Conservation (phyloP, 331 rosid genomes). For the Quercus lobata region DNA sequence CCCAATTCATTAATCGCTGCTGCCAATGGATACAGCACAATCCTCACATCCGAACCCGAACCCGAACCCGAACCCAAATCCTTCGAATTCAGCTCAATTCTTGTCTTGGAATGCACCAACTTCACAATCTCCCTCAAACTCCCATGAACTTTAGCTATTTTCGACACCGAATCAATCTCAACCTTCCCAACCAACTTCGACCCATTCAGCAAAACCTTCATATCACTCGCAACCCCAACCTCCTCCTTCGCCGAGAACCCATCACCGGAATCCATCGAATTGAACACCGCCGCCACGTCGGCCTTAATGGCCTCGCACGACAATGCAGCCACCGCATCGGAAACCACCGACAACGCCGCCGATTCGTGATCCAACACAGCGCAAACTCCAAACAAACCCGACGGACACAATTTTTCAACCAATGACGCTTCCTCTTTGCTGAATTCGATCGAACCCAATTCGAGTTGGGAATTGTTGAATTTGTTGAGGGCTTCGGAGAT, state of each 20-base stretch:
- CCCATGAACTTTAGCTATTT: conserved; percentile 58
- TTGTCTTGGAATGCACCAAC: conserved; percentile 52
- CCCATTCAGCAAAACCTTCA: conserved; percentile 76
- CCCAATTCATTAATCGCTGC: conserved; percentile 49
- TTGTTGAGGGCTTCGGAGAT: conserved; percentile 52
- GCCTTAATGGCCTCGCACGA: conserved; percentile 85
- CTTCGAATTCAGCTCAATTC: conserved; percentile 67
- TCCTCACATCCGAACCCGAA: conserved; percentile 24
- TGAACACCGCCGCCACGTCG: conserved; percentile 46
- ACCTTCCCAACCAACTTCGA: conserved; percentile 77
- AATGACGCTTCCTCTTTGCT: conserved; percentile 46
- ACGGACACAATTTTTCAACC: conserved; percentile 19
- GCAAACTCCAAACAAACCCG: conserved; percentile 39
- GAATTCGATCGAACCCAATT: conserved; percentile 31
- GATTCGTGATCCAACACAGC: conserved; percentile 59
- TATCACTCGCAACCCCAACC: conserved; percentile 70
- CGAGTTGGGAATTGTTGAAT: conserved; percentile 1
- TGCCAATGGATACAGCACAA: conserved; percentile 44
- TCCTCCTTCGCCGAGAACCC: conserved; percentile 66
- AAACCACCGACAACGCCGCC: conserved; percentile 40
- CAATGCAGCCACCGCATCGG: conserved; percentile 60
- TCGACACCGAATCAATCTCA: conserved; percentile 27
- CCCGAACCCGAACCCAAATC: conserved; percentile 17
- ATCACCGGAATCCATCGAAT: conserved; percentile 73
- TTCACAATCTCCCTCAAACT: conserved; percentile 54